Evolutionary conservation across 2,329 filamentous ascomycete genomes (phyloP).

Genomic region (Pseudohalonectria lignicola): DNA sequence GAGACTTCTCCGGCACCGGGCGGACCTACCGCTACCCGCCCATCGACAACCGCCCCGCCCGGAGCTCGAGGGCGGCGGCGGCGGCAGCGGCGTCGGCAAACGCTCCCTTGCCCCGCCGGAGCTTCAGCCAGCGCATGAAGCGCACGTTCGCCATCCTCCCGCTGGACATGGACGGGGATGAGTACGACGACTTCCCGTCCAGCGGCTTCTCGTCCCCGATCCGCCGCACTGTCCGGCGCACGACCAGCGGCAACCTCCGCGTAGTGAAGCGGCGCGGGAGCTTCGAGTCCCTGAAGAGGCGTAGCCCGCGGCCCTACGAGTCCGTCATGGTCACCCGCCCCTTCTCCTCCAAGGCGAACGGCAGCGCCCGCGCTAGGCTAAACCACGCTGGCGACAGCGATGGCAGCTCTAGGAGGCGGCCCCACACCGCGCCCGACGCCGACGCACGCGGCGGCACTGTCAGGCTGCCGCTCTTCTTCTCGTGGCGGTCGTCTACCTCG

Average conservation of each 20-base stretch:
- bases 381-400: not conserved
- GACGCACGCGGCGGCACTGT: not conserved
- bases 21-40: conserved; percentile 34
- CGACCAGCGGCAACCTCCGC: conserved; percentile 47
- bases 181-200: conserved; percentile 13
- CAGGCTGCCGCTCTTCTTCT: no score
- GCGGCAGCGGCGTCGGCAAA: no score
- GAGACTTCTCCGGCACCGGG: no score
- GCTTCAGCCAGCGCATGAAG: conserved; percentile 41
- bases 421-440: not conserved
- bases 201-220: conserved; percentile 21
- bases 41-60: conserved; percentile 33
- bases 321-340: conserved; percentile 11
- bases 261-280: conserved; percentile 45
- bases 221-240: conserved; percentile 46
- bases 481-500: no score
- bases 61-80: no score
- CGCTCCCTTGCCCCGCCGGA: conserved; percentile 30
- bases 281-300: conserved; percentile 26
- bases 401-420: not conserved
- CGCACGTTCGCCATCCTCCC: conserved; percentile 52
- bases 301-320: conserved; percentile 23
- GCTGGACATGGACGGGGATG: conserved; percentile 26
- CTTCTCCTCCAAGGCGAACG: not conserved
- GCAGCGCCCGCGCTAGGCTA: not conserved